Percentiles rank a stretch among this genome's conserved stretches.
phyloP scores from a whole-genome alignment of 2,329 filamentous ascomycete species.

The Fusarium devonianum region DNA sequence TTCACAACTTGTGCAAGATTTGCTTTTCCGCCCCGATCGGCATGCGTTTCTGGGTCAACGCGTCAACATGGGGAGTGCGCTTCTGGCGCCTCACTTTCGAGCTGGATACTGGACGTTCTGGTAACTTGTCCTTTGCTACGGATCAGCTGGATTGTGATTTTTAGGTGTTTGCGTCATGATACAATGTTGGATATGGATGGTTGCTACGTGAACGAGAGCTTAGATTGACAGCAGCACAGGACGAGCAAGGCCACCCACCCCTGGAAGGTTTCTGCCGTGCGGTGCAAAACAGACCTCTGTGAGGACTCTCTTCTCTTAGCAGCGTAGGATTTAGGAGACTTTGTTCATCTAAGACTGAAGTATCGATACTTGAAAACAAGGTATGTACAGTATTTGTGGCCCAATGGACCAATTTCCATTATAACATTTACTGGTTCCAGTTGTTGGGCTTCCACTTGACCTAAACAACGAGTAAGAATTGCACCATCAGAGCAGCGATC shows the following conservation, averaged over 20 bases:
- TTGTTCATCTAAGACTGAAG: slow-evolving; percentile 14
- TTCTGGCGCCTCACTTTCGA: neutral
- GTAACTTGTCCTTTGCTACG: too few relatives aligned
- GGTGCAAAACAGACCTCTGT: neutral
- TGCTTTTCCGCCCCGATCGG: slow-evolving; percentile 1
- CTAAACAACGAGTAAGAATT: slow-evolving; percentile 9
- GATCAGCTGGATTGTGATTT: too few relatives aligned
- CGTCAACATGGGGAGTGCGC: neutral
- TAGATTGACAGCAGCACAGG: too few relatives aligned
- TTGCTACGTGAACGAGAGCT: too few relatives aligned
- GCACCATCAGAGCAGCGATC: fast-evolving
- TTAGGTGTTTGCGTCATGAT: too few relatives aligned
- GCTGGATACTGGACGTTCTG: neutral
- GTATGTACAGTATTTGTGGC: slow-evolving; percentile 29
- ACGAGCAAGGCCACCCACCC: too few relatives aligned
- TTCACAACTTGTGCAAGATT: slow-evolving; percentile 8
- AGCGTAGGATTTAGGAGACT: slow-evolving; percentile 3
- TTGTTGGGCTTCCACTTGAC: slow-evolving; percentile 39
- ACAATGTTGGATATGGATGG: too few relatives aligned
- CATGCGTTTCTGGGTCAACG: neutral
- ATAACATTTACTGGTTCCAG: slow-evolving; percentile 34
- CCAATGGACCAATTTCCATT: slow-evolving; percentile 1
- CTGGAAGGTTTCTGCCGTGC: neutral
- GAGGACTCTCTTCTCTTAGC: neutral
- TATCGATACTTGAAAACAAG: slow-evolving; percentile 31